These are phyloP conservation scores for Tetracladium setigerum DNA, from an alignment of 495 filamentous ascomycete species.

Conservation along the genomic window DNA sequence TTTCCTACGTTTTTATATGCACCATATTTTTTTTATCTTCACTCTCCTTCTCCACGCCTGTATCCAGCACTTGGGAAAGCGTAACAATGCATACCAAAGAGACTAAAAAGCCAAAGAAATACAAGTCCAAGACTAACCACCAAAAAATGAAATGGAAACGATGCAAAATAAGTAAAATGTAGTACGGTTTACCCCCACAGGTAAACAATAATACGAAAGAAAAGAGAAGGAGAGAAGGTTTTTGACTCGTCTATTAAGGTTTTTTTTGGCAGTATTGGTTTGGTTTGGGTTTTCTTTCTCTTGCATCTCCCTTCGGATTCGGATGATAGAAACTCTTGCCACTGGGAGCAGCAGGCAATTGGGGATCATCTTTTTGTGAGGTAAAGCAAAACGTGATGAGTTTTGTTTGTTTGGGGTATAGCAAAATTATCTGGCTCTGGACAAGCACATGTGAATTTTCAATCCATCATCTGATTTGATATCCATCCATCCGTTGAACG, in stretches of 20 bases:
- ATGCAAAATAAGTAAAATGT: too few relatives aligned
- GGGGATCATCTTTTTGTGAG: not conserved
- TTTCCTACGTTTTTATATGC: not conserved
- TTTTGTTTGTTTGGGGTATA: conserved; percentile 12
- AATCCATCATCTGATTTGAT: not conserved
- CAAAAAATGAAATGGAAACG: too few relatives aligned
- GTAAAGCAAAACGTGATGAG: too few relatives aligned
- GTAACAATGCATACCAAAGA: conserved; percentile 1
- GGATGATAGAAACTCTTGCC: too few relatives aligned
- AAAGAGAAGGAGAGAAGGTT: conserved; percentile 8
- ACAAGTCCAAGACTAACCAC: too few relatives aligned
- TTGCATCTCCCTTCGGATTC: not conserved
- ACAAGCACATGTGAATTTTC: not conserved
- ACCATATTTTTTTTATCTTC: conserved; percentile 5
- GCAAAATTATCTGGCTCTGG: conserved; percentile 18
- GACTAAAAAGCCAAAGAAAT: too few relatives aligned
- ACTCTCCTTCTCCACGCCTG: conserved; percentile 12
- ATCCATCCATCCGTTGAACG: conserved; percentile 11
- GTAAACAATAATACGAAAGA: too few relatives aligned
- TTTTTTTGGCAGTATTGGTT: not conserved
- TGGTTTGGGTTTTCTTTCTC: not conserved
- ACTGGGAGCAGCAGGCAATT: too few relatives aligned
- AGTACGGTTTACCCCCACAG: too few relatives aligned
- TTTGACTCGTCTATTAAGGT: conserved; percentile 13
- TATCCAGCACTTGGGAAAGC: conserved; percentile 28